These are phyloP conservation scores for Dillenia turbinata DNA, from an alignment of 164 flowering plant species.

Conservation along the genomic window DNA sequence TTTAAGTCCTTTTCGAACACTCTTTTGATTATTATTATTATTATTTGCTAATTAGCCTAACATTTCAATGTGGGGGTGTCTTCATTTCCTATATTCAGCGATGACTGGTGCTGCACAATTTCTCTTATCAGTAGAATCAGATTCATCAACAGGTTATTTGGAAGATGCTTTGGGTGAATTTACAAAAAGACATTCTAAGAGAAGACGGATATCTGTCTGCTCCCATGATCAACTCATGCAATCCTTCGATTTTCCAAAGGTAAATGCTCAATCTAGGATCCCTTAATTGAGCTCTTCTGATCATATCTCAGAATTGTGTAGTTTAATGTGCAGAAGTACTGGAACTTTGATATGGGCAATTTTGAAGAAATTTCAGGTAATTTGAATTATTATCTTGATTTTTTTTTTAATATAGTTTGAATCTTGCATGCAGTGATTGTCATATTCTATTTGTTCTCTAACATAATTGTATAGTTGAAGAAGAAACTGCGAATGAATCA, in stretches of 20 bases:
- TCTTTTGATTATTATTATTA: slow-evolving; percentile 2
- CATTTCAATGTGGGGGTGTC: background rate
- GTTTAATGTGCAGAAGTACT: slow-evolving; percentile 16
- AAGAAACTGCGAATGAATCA: slow-evolving; percentile 21
- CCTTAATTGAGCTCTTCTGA: background rate
- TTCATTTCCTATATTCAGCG: slow-evolving; percentile 11
- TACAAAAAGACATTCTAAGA: slow-evolving; percentile 30
- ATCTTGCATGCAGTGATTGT: background rate
- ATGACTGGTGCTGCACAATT: slow-evolving; percentile 29
- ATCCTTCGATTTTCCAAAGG: slow-evolving; percentile 17
- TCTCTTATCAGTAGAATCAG: slow-evolving; percentile 21
- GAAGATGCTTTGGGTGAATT: slow-evolving; percentile 61
- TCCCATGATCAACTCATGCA: slow-evolving; percentile 4
- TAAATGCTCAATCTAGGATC: background rate
- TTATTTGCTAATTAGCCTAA: too few species aligned
- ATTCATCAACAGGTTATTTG: slow-evolving; percentile 58
- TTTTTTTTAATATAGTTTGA: background rate
- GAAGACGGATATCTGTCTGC: slow-evolving; percentile 29
- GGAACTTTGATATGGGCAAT: slow-evolving; percentile 15
- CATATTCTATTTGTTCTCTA: background rate
- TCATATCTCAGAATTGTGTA: background rate
- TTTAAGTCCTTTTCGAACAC: background rate
- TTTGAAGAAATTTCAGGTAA: slow-evolving; percentile 20
- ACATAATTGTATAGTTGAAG: slow-evolving; percentile 5
- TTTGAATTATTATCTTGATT: background rate